Percentiles rank a stretch among this genome's conserved stretches.
phyloP scores from a whole-genome alignment of 352 stramenopile species.

The Plasmopara halstedii region DNA sequence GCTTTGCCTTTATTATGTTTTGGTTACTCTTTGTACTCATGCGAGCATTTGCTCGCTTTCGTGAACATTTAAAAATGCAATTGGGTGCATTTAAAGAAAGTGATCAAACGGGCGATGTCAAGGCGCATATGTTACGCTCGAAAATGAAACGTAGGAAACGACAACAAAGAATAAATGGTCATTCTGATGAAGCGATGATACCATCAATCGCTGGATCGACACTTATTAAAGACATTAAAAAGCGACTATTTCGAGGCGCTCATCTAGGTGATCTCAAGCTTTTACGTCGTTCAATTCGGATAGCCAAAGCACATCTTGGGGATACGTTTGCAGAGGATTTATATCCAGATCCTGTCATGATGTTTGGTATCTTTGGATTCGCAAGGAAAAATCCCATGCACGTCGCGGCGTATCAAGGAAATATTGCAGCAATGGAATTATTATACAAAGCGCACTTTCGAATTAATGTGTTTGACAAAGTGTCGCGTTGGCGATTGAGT shows the following conservation, averaged over 20 bases:
- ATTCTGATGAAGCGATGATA: neutral
- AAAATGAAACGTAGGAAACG: conserved; percentile 43
- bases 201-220: conserved; percentile 19
- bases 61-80: conserved; percentile 82
- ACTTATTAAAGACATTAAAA: conserved; percentile 47
- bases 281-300: conserved; percentile 44
- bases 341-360: conserved; percentile 60
- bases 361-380: conserved; percentile 61
- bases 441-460: conserved; percentile 45
- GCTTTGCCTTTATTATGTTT: conserved; percentile 40
- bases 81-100: conserved; percentile 74
- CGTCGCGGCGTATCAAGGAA: conserved; percentile 71
- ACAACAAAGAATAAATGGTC: conserved; percentile 24
- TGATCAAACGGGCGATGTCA: conserved; percentile 74
- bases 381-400: conserved; percentile 83
- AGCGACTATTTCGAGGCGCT: conserved; percentile 65
- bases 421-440: conserved; percentile 64
- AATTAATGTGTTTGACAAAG: conserved; percentile 76
- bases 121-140: conserved; percentile 53
- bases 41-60: conserved; percentile 63
- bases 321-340: conserved; percentile 47
- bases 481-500: conserved; percentile 66
- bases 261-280: conserved; percentile 58
- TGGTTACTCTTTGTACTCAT: conserved; percentile 60
- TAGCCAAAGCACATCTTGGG: conserved; percentile 46